Evolutionary conservation across 2,329 filamentous ascomycete genomes (phyloP).

Genomic region (Arthroderma sp.): DNA sequence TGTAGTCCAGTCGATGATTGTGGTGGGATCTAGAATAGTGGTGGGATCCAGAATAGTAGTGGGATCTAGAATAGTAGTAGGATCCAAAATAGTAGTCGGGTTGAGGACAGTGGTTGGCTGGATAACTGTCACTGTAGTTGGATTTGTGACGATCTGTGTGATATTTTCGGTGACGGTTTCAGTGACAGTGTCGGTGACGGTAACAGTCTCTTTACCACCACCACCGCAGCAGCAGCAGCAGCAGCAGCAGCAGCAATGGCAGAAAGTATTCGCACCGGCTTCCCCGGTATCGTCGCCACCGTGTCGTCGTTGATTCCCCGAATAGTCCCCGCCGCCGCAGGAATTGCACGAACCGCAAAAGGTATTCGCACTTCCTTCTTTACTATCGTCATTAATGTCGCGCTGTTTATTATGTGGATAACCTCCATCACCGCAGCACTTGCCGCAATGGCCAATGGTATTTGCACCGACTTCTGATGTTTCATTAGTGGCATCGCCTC

Average conservation of each 20-base stretch:
- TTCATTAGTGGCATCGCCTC: background rate
- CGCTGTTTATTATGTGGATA: background rate
- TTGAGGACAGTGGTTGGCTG: background rate
- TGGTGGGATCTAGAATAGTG: conserved; percentile 1
- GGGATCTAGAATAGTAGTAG: background rate
- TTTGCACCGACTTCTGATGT: background rate
- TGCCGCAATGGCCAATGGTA: background rate
- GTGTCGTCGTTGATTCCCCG: no score
- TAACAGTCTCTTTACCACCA: background rate
- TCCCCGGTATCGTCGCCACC: no score
- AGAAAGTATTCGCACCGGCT: no score
- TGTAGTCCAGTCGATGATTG: conserved; percentile 3
- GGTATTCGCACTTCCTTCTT: no score
- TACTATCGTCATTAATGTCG: no score
- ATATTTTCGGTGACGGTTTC: conserved; percentile 10
- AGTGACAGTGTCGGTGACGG: conserved; percentile 3
- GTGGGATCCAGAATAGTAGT: background rate
- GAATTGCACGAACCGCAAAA: no score
- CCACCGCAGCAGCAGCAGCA: conserved; percentile 1
- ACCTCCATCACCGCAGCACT: background rate
- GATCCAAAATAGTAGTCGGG: background rate
- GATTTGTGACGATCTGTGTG: conserved; percentile 9
- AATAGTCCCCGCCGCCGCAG: no score
- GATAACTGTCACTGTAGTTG: conserved; percentile 4
- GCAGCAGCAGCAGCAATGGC: background rate